Base-by-base conservation (phyloP, 2,329 filamentous ascomycete species). In the Immersiporthe knoxdaviesiana region DNA sequence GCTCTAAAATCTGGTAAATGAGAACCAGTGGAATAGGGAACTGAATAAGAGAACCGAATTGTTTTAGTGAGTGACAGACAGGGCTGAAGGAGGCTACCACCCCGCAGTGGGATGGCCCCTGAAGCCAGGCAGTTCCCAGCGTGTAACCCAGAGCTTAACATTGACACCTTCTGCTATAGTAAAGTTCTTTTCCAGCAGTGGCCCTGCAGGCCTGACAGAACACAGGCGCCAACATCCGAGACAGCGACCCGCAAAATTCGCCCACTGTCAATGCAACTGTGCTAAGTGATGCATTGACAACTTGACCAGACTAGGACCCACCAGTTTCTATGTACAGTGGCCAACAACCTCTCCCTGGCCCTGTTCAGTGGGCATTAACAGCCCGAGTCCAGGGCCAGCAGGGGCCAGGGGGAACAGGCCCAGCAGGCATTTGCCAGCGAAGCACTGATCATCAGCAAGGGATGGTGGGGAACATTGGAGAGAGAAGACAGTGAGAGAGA, bases 371-470 rank as follows among this genome's bases (percentile, higher is more conserved):
- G n/a, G 35, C 59, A 61, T 61, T 61, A 37, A 37, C 35, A 61
- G 27, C 30, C 59, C n/a, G n/a, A 41, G 35, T 37, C 59, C 21
- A 61, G 37, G 59, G 59, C 59, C 16, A 35, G 39, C 37, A 27
- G 24, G 27, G 61, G 41, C 30, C 44, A 8, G 27, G 27, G 16
- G 50, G 18, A 7, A 7, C 18, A 47, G 44, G 21, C 7, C 44
- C 44, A n/a, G 44, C 44, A 47, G 44, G 44, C 44, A 47, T 47
- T 27, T 63, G 61, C 61, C 61, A 63, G 61, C 61, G 18, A 44
- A 63, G n/a, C 18, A 44, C 61, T 30, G 61, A 63, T 63, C 61
- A 39, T 11, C 44, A 52, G 30, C 41, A 27, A 32, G 41, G 44
- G 41, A 21, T 14, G 32, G 54, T 3, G 30, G 16, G 56, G 18